Evolutionary conservation across 768 basidiomycete species (phyloP).

Genomic region (Mrakia frigida): DNA sequence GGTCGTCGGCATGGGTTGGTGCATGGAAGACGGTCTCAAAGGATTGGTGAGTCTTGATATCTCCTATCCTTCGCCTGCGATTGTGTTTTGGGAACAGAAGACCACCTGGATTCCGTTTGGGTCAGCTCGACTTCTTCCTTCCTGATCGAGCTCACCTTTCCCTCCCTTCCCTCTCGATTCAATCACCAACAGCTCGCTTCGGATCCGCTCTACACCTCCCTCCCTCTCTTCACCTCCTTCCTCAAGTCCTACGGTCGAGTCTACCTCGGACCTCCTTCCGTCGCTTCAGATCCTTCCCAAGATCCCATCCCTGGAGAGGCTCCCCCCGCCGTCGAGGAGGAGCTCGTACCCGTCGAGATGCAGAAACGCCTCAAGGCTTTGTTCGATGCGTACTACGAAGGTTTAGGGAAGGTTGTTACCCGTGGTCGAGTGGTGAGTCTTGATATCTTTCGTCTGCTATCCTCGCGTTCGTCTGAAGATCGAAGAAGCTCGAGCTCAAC

Average conservation of each 20-base stretch:
- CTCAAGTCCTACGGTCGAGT: constrained; percentile 86
- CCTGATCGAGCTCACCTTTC: constrained; percentile 22
- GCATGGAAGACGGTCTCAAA: constrained; percentile 73
- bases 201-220: constrained; percentile 76
- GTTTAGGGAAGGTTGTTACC: constrained; percentile 24
- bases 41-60: constrained; percentile 61
- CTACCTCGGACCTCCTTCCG: constrained; percentile 62
- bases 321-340: constrained; percentile 49
- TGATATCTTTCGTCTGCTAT: background rate
- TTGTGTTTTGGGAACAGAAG: background rate
- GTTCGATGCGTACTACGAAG: constrained; percentile 87
- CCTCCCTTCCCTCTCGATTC: background rate
- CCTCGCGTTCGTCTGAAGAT: background rate
- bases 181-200: constrained; percentile 61
- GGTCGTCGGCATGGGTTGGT: constrained; percentile 40
- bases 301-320: constrained; percentile 14
- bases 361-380: constrained; percentile 84
- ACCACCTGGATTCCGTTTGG: background rate
- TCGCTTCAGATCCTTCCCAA: background rate
- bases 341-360: constrained; percentile 76
- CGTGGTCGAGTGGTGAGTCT: constrained; percentile 25
- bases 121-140: background rate
- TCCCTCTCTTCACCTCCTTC: constrained; percentile 86
- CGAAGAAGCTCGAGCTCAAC: background rate
- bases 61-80: background rate